phyloP scores from a whole-genome alignment of 1,284 basidiomycete genomes.

The Retiboletus flavoniger region DNA sequence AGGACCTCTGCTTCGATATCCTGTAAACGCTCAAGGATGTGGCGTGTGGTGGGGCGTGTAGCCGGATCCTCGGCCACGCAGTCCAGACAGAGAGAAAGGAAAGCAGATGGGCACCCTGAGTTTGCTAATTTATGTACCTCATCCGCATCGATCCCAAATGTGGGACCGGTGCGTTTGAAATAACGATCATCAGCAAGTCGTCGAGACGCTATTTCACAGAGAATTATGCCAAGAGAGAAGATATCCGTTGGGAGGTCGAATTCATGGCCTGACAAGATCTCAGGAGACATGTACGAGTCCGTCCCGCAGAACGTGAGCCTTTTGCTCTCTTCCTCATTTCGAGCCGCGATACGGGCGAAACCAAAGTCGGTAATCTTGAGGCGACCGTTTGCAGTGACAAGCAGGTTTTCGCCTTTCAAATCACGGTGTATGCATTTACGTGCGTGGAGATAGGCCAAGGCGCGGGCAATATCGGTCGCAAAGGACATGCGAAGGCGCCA shows the following conservation, averaged over 20 bases:
- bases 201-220: conserved; percentile 89
- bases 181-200: conserved; percentile 78
- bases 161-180: conserved; percentile 78
- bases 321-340: conserved; percentile 87
- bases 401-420: conserved; percentile 96
- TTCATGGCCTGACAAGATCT: conserved; percentile 88
- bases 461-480: conserved; percentile 90
- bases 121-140: conserved; percentile 75
- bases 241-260: conserved; percentile 94
- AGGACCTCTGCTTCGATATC: conserved; percentile 82
- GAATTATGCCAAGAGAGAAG: conserved; percentile 92
- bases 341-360: conserved; percentile 88
- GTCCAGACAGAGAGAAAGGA: conserved; percentile 76
- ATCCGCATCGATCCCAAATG: conserved; percentile 73
- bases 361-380: conserved; percentile 98
- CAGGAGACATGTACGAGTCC: conserved; percentile 92
- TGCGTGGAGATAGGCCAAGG: conserved; percentile 95
- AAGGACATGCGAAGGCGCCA: conserved; percentile 93
- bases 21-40: conserved; percentile 72
- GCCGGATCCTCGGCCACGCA: conserved; percentile 73
- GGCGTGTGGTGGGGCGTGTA: conserved; percentile 72
- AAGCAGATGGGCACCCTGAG: conserved; percentile 75
- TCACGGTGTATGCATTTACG: conserved; percentile 86
- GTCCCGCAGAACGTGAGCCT: conserved; percentile 96
- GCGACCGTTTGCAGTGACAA: conserved; percentile 89